These are phyloP conservation scores for Agrostemma githago DNA, from an alignment of 148 eudicot genomes.

Conservation along the genomic window DNA sequence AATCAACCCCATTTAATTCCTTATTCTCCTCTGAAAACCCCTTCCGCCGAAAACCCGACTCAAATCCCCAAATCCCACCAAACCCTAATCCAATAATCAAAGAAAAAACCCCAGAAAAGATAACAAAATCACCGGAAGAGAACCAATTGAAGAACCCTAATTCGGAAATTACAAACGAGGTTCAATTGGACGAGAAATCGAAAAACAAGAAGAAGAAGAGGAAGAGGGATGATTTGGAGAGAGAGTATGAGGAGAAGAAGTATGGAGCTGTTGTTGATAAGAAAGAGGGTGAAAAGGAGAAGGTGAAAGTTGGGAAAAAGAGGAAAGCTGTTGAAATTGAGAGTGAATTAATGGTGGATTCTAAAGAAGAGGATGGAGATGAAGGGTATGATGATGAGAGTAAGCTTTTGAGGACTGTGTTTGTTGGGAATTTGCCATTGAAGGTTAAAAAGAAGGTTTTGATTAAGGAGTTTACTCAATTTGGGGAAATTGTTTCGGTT, in stretches of 20 bases:
- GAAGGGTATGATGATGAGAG: conserved; percentile 94
- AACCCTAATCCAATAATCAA: conserved; percentile 27
- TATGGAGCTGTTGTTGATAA: conserved; percentile 21
- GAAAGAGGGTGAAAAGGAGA: conserved; percentile 25
- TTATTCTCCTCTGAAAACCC: conserved; percentile 2
- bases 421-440: conserved; percentile 90
- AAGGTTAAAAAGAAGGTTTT: conserved; percentile 80
- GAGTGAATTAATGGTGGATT: conserved; percentile 43
- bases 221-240: conserved; percentile 82
- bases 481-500: conserved; percentile 84
- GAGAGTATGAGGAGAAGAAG: conserved; percentile 48
- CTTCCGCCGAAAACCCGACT: conserved; percentile 12
- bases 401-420: conserved; percentile 84
- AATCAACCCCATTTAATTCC: not conserved
- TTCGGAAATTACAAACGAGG: not conserved
- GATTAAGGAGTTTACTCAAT: conserved; percentile 62
- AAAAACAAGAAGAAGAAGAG: conserved; percentile 55
- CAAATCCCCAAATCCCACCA: conserved; percentile 19
- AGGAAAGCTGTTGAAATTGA: conserved; percentile 55
- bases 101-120: conserved; percentile 13
- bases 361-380: conserved; percentile 16
- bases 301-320: conserved; percentile 53
- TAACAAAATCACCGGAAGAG: conserved; percentile 2
- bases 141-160: conserved; percentile 20
- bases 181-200: conserved; percentile 7